These are phyloP conservation scores for Solanum microdontum DNA, from an alignment of 257 asterid species.

Conservation along the genomic window DNA sequence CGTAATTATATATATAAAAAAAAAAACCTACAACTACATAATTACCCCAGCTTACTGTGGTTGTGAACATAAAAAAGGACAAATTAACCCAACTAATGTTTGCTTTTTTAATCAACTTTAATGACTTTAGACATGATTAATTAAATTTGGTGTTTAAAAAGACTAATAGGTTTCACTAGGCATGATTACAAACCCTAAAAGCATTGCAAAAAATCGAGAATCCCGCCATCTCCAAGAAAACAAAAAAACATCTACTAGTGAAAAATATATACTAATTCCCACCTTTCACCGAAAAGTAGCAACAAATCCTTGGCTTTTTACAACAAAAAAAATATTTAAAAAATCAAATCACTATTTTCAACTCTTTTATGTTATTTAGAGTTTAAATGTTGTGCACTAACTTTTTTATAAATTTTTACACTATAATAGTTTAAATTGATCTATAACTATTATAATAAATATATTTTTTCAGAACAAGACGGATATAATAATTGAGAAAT, in stretches of 20 bases:
- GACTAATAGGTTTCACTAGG: constrained; percentile 33
- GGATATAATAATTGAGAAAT: background rate
- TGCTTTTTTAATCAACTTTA: background rate
- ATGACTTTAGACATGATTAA: background rate
- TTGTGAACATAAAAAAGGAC: background rate
- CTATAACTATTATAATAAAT: background rate
- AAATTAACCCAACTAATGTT: background rate
- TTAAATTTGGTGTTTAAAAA: background rate
- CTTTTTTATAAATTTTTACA: background rate
- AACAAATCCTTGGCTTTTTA: background rate
- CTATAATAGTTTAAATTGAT: background rate
- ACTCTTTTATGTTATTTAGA: background rate
- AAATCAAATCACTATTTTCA: background rate
- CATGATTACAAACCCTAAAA: constrained; percentile 68
- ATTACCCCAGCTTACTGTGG: background rate
- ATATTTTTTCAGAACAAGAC: background rate
- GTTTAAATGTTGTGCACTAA: background rate
- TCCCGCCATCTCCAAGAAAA: constrained; percentile 9
- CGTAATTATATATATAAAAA: no score
- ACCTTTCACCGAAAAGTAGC: constrained; percentile 84
- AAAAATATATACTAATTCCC: constrained; percentile 9
- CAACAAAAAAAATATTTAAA: background rate
- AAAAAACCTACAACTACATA: background rate
- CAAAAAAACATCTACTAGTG: constrained; percentile 8
- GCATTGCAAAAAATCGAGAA: constrained; percentile 36